Base-by-base conservation (phyloP, 805 yeast genomes). In the Zygosaccharomyces kombuchaensis region DNA sequence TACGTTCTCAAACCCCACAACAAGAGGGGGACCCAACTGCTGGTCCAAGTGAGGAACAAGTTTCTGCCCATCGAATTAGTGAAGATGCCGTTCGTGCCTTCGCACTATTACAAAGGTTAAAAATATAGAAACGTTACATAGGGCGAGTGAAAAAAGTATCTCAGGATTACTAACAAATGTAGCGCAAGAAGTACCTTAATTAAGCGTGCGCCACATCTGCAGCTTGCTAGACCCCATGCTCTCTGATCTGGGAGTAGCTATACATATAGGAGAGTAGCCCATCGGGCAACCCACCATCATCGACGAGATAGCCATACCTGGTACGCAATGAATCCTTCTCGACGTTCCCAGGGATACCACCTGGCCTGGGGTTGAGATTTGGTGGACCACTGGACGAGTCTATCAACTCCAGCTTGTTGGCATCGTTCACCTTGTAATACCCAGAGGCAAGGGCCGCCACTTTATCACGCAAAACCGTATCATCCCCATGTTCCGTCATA, bases 41-140 rank as follows among this genome's bases (percentile, higher is more conserved):
- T 78, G 45, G 81, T 90, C 42, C 84, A 87, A 56, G 84, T 91
- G 45, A 80, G 98, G 64, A 93, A 91, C 55, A 90, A 89, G 62
- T 66, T 73, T 56, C 81, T 90, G 62, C 83, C 82, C 27, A 96
- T 88, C 4, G 72, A 63, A 23, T 77, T 91, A n/a, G 71, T 80
- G 25, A 87, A 86, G 65, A 74, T 90, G 77, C 99, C 99, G 9
- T 86, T 93, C 60, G 86, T 87, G 5, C 75, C 78, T 42, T 76
- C 87, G 43, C 76, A 81, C 19, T 91, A 87, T 62, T 84, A 84
- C 69, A 78, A 78, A 60, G 57, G 50, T 17, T 53, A 44, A 38
- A 13, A 13, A 7, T 29, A 12, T 29, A 29, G 32, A 29, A 13
- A 10, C 13, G 3, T 21, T 27, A 21, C 16, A 27, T 38, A 30